Percentiles rank a stretch among this genome's conserved stretches.
Evolutionary conservation across 768 basidiomycete species (phyloP).

Genomic region (Amanita inopinata): DNA sequence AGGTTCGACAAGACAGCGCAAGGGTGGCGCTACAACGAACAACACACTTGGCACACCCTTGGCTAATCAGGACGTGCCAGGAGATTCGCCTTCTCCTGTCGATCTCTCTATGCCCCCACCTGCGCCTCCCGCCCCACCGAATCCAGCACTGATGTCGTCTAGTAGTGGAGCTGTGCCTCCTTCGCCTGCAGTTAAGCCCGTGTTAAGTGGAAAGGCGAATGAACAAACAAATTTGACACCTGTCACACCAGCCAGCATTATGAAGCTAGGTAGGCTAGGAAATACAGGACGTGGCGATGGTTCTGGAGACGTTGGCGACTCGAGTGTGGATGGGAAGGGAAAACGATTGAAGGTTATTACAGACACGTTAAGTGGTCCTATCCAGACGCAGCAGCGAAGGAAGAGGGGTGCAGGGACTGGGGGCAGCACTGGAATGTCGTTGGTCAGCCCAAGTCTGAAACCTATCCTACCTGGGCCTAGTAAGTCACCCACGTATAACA

Average conservation of each 20-base stretch:
- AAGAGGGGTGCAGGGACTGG: constrained; percentile 1
- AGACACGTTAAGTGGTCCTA: constrained; percentile 4
- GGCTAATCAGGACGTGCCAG: constrained; percentile 19
- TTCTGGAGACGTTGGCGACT: constrained; percentile 15
- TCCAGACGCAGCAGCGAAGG: background rate
- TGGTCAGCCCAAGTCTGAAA: constrained; percentile 51
- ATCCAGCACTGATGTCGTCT: background rate
- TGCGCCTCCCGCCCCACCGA: constrained; percentile 29
- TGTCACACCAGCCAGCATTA: constrained; percentile 86
- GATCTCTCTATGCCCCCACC: constrained; percentile 88
- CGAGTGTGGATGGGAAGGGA: constrained; percentile 17
- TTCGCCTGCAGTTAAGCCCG: background rate
- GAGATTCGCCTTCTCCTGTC: constrained; percentile 77
- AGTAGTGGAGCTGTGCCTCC: background rate
- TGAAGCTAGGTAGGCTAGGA: constrained; percentile 88
- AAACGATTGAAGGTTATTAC: constrained; percentile 14
- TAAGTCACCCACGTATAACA: constrained; percentile 15
- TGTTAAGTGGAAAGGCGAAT: background rate
- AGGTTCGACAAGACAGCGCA: constrained; percentile 29
- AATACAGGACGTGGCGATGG: constrained; percentile 41
- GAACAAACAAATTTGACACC: constrained; percentile 41
- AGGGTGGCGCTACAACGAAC: constrained; percentile 28
- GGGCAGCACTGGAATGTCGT: constrained; percentile 4
- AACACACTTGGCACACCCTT: background rate
- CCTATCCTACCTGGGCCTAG: constrained; percentile 55